Percentiles rank a stretch among this genome's conserved stretches.
Evolutionary conservation across 192 early-diverging fungal species (phyloP).

Genomic region (Umbelopsis sp.): DNA sequence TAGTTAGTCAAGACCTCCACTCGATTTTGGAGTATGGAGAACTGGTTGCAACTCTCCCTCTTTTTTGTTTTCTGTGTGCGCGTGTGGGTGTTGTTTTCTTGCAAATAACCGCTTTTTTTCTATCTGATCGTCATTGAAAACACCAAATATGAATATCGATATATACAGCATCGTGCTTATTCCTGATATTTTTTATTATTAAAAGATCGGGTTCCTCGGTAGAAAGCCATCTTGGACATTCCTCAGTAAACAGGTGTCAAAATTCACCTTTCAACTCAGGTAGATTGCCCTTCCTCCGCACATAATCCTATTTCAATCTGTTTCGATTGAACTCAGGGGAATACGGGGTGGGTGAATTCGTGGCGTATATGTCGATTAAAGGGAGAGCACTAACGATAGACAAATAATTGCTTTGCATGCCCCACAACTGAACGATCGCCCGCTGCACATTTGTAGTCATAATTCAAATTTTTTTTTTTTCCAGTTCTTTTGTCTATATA

Average conservation of each 20-base stretch:
- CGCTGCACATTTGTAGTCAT: not conserved
- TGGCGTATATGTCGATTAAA: not conserved
- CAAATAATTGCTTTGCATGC: not conserved
- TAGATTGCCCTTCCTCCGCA: no score
- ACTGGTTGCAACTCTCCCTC: no score
- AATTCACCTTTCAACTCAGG: not conserved
- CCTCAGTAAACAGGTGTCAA: not conserved
- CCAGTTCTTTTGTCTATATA: not conserved
- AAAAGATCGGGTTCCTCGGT: not conserved
- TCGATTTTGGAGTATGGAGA: no score
- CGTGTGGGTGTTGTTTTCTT: no score
- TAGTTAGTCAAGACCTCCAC: no score
- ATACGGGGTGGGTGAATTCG: not conserved
- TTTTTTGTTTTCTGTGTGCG: no score
- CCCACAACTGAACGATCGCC: not conserved
- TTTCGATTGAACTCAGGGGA: slow-evolving; percentile 2
- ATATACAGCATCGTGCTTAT: no score
- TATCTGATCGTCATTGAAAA: not conserved
- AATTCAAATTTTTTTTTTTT: not conserved
- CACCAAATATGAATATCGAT: not conserved
- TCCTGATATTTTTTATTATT: not conserved
- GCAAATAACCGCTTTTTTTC: no score
- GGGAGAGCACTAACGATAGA: not conserved
- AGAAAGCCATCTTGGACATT: not conserved
- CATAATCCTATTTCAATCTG: no score